Evolutionary conservation across 768 basidiomycete species (phyloP), one percentile per base, ranked within the genome.

Genomic region (Lactifluus echinatus): DNA sequence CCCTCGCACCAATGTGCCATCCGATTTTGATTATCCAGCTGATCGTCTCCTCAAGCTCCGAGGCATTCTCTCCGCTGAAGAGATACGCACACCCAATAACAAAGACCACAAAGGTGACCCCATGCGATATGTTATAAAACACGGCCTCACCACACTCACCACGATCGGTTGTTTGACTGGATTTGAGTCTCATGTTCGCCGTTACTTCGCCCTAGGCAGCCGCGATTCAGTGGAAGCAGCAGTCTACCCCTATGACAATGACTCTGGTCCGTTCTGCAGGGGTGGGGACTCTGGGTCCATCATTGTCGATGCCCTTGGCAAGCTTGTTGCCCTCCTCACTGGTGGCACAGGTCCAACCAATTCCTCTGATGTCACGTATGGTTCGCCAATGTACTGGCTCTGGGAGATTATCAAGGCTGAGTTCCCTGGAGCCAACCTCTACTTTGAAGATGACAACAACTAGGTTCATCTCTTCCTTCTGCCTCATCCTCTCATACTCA

Each of bases 401-500:
- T 67, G 64, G 65, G 39, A 57, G 11, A n/a, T 67, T 53, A 57
- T 66, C 63, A 59, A 62, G 53, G 29, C 23, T 50, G 11, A 62
- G 60, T 66, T 64, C 60, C 64, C 64, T 8, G 53, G 36, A 15
- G 66, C 66, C 40, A 55, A 39, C 56, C 60, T 66, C 45, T 62
- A 50, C 49, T 57, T 61, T 50, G 45, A 46, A 46, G 46, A 47
- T 2, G 46, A 43, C 1, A 11, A 19, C n/a, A 34, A 36, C 33
- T 49, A 49, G 21, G 33, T 49, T 34, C 33, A 21, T 49, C 47
- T 49, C 47, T 49, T 49, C 33, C 31, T 49, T 17, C 21, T 34
- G 33, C 12, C 33, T 34, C 21, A 49, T 49, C 4, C 21, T 6
- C 33, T 49, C 21, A 3, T 34, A 36, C 6, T 36, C 21, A 34